Evolutionary conservation across 768 basidiomycete species (phyloP), one percentile per base, ranked within the genome.

Genomic region (Podaxis mareebaensis): DNA sequence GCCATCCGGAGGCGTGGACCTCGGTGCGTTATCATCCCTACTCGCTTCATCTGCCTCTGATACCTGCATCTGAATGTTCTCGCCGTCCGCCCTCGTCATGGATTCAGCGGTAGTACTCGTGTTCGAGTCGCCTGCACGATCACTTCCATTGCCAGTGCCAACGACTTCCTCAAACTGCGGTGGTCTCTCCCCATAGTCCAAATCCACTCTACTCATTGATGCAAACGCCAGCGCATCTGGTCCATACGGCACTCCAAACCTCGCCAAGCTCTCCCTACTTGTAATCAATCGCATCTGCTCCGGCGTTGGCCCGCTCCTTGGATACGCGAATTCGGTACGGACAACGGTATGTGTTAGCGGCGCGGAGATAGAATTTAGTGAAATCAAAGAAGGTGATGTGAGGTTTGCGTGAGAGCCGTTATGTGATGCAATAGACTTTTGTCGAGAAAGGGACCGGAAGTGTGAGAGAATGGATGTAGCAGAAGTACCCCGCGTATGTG

Each of bases 191-290:
- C 51, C 56, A 4, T 48, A 30, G 56, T 26, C 68, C 83, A 68
- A 40, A 77, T 74, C 33, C 76, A 74, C 53, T 79, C 75, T 44
- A 82, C 85, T 24, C 79, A 67, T 13, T 36, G 82, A 79, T 7
- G 83, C 85, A 69, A 79, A 90, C 36, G 87, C 87, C 30, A 89
- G 78, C 3, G 91, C 92, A 68, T 88, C 91, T 11, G 83, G 74
- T 0, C 92, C 91, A 67, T 91, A 93, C 22, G 92, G 92, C 60
- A 89, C 76, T 1, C 89, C 90, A 67, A 92, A 94, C 63, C 83
- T 79, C 40, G 82, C 84, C 63, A 93, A 79, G 3, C 80, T 79
- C 67, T 92, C 89, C 51, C 87, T 74, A 1, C 84, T 87, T 48
- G 88, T 85, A 60, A 94, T 88, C 60, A 92, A 76, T 70, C 82